Evolutionary conservation across 768 basidiomycete genomes (phyloP), one percentile per base, ranked within the genome.

Genomic region (Tylopilus sp.): DNA sequence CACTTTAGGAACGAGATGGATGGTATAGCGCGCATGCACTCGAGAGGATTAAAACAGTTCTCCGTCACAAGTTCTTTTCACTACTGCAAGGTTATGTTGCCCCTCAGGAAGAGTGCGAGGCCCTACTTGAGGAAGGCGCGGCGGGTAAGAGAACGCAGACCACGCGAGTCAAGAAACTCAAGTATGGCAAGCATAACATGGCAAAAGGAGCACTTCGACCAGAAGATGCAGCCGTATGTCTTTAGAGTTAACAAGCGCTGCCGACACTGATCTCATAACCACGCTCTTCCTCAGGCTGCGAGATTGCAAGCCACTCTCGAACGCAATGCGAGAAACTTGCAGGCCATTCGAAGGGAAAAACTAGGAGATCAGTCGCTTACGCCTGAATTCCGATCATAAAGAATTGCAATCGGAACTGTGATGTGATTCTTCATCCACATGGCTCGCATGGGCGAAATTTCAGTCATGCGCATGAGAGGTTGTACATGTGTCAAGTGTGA

Each of bases 21-120:
- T 98, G 94, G 94, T 97, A 87, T 64, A 83, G 82, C 5, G 74
- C 80, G 1, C 81, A 85, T 56, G 81, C 86, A 4, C 77, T 94
- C 53, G 89, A 92, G 57, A 82, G 83, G 52, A 94, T 98, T 70
- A 93, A 92, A 68, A 80, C 80, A 5, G 79, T 97, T 53, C 75
- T 95, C 16, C 81, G 92, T 28, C 85, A 89, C 67, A 97, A 97
- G 68, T 91, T 89, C 72, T 87, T 89, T 71, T 80, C 84, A 26
- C 72, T 90, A 16, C 73, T 90, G 1, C 82, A 89, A 62, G 88
- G 89, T 6, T 80, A 86, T 55, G 71, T 81, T 13, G 82, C 86
- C 0, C 81, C 86, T 11, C 84, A 87, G 53, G 84, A 85, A 53
- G 87, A 89, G 59, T 93, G 89, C 62, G 76, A 75, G 34, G 79